phyloP scores from a whole-genome alignment of 192 early-diverging fungal species.

The Geranomyces michiganensis region DNA sequence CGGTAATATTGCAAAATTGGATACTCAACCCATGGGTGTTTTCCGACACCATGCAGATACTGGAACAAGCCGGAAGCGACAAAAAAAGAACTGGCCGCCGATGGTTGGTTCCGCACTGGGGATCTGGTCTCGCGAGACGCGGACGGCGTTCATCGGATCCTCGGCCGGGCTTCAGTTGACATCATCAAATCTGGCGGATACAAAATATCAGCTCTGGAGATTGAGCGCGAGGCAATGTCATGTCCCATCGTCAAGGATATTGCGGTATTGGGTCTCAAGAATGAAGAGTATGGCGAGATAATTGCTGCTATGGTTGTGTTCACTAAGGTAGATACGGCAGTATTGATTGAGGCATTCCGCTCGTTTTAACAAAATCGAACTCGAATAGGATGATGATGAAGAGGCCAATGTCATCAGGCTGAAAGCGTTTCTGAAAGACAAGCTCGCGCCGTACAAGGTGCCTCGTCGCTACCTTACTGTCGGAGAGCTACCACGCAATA shows the following conservation, averaged over 20 bases:
- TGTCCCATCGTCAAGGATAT: slow-evolving; percentile 67
- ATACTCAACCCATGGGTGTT: not conserved
- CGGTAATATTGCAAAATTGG: not conserved
- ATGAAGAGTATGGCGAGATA: slow-evolving; percentile 77
- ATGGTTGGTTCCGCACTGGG: slow-evolving; percentile 84
- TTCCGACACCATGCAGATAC: slow-evolving; percentile 45
- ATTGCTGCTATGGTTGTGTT: slow-evolving; percentile 71
- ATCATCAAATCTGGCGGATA: slow-evolving; percentile 90
- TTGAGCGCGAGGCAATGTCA: slow-evolving; percentile 75
- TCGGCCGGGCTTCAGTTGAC: slow-evolving; percentile 80
- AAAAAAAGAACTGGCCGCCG: slow-evolving; percentile 62
- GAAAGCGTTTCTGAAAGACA: slow-evolving; percentile 55
- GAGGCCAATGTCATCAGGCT: slow-evolving; percentile 40
- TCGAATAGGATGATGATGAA: not conserved
- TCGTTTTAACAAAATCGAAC: not conserved
- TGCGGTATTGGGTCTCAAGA: slow-evolving; percentile 72
- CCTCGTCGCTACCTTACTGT: slow-evolving; percentile 58
- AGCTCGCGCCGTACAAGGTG: slow-evolving; percentile 77
- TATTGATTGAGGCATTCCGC: not conserved
- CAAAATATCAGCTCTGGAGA: slow-evolving; percentile 82
- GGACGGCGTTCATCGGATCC: slow-evolving; percentile 68
- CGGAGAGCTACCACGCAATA: slow-evolving; percentile 74
- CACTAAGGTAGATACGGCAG: slow-evolving; percentile 19
- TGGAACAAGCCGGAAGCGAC: slow-evolving; percentile 76
- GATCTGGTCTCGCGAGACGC: slow-evolving; percentile 62